Evolutionary conservation across 345 rosid genomes (phyloP).

Genomic region (Brassica incana): DNA sequence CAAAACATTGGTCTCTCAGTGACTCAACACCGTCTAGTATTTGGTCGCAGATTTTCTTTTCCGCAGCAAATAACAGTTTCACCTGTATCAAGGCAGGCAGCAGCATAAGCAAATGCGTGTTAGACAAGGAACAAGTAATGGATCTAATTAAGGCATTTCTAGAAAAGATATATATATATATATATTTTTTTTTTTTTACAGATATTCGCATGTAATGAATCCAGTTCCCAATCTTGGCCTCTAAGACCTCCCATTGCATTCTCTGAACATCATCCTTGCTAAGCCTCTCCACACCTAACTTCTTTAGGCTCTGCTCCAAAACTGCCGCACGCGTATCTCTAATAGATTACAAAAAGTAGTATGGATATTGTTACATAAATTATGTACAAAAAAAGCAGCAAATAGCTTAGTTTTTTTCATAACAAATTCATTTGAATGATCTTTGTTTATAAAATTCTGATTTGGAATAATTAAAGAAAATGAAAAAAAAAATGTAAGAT

Average conservation of each 20-base stretch:
- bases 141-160: background rate
- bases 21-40: conserved; percentile 71
- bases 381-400: background rate
- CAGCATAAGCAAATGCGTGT: background rate
- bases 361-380: background rate
- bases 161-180: background rate
- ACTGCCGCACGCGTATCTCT: conserved; percentile 89
- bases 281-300: conserved; percentile 92
- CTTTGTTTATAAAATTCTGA: background rate
- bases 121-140: background rate
- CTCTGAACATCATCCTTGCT: conserved; percentile 95
- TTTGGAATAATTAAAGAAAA: background rate
- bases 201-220: conserved; percentile 63
- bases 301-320: conserved; percentile 84
- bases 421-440: background rate
- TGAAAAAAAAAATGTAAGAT: background rate
- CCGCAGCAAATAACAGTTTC: conserved; percentile 80
- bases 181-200: conserved; percentile 36
- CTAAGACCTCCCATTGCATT: conserved; percentile 99
- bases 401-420: background rate
- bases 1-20: conserved; percentile 81
- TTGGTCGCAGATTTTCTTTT: conserved; percentile 87
- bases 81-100: conserved; percentile 52
- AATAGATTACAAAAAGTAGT: background rate
- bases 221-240: conserved; percentile 75